Evolutionary conservation across 2,329 filamentous ascomycete genomes (phyloP), one percentile per base, ranked within the genome.

Genomic region (Septoria petroselini): DNA sequence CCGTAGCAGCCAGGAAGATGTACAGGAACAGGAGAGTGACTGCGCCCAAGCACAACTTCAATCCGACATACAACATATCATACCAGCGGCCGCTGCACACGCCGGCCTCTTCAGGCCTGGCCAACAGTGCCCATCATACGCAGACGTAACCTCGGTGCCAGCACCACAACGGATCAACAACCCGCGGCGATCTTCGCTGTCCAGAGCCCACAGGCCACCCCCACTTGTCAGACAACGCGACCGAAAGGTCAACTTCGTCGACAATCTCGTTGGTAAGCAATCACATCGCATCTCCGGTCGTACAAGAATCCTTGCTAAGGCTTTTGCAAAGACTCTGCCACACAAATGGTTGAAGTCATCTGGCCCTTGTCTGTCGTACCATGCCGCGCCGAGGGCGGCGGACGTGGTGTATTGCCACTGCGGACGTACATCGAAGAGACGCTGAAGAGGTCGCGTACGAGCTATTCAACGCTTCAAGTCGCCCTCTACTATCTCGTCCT

Each of bases 341-440:
- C 93, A 47, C 89, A 95, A 71, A 95, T 97, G 70, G 91, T 98
- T 41, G 90, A 96, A 75, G 88, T 87, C 46, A 95, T 98, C 65
- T 98, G 93, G 93, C 91, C 93, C 38, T 78, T 91, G 35, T 94
- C 91, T 47, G 91, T 88, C 52, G 82, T 85, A 29, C 80, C 86
- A 50, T 87, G 86, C 69, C 83, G 84, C 62, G 84, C 78, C 62
- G 87, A 91, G 66, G 75, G 80, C 50, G 73, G 74, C 57, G 84
- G 79, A 66, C 88, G 86, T 68, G 83, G 86, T 44, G 87, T 96
- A 54, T 76, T 98, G 59, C 91, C 91, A 52, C 78, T 98, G 63
- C 87, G 91, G 60, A 95, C 86, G 46, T 98, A 97, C 69, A 97
- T 98, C 63, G 91, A 97, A 72, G 93, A 97, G 77, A 97, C 93